Evolutionary conservation across 2,329 filamentous ascomycete species (phyloP).

Genomic region (Coniella lustricola): DNA sequence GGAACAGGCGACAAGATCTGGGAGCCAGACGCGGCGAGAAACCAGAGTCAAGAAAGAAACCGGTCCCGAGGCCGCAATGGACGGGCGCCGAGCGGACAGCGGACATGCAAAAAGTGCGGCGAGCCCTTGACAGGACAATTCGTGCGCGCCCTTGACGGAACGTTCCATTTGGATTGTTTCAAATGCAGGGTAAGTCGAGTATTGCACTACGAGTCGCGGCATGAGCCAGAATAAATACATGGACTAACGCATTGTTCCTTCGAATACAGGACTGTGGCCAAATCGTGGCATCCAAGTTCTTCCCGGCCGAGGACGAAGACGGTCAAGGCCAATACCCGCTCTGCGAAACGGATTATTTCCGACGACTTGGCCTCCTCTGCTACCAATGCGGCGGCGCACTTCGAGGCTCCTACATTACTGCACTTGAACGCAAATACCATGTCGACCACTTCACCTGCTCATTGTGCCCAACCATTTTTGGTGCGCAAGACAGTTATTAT

Average conservation of each 20-base stretch:
- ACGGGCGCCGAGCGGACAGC: constrained; percentile 51
- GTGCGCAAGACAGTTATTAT: constrained; percentile 97
- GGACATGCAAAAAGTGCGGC: constrained; percentile 79
- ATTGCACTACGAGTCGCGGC: too few species aligned
- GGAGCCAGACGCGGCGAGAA: constrained; percentile 24
- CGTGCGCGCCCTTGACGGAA: constrained; percentile 85
- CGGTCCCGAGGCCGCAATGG: constrained; percentile 47
- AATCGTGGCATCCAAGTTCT: constrained; percentile 98
- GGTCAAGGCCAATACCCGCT: constrained; percentile 84
- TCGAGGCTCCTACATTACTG: constrained; percentile 95
- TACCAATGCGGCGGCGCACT: constrained; percentile 87
- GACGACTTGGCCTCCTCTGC: constrained; percentile 82
- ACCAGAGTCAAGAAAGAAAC: constrained; percentile 51
- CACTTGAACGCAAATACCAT: constrained; percentile 95
- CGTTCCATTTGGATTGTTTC: constrained; percentile 96
- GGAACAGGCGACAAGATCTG: constrained; percentile 13
- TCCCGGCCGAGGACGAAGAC: constrained; percentile 87
- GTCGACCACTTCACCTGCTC: constrained; percentile 99
- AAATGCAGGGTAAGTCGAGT: constrained; percentile 73
- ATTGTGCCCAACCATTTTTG: constrained; percentile 94
- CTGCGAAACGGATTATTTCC: constrained; percentile 97
- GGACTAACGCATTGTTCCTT: constrained; percentile 17
- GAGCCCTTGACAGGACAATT: constrained; percentile 90
- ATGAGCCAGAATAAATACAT: neutral
- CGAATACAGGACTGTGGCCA: constrained; percentile 77